Evolutionary conservation across 2,329 filamentous ascomycete genomes (phyloP), one percentile per base, ranked within the genome.

Genomic region (Chaetomium globosum): DNA sequence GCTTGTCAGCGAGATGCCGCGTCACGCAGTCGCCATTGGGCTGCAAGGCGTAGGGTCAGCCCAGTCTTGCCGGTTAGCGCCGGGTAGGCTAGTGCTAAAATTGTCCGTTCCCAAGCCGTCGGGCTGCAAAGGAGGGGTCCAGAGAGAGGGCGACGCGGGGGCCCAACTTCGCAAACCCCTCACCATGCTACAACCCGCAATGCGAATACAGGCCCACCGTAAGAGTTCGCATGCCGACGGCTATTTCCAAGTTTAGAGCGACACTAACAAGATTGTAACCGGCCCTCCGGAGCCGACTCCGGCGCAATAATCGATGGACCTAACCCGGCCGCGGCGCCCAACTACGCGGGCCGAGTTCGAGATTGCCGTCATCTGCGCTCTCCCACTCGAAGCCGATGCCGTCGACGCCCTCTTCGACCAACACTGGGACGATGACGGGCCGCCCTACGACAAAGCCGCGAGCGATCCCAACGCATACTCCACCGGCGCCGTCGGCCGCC

Each of bases 341-440:
- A 26, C 59, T 33, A 55, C 62, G 48, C 62, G 59, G 46, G 30
- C 61, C 55, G 54, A 46, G 36, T 65, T 67, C 39, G 30, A 64
- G 28, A 61, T 67, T 48, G 65, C 65, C 36, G 33, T 67, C 39
- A 59, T 67, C 59, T 67, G 62, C n/a, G 62, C 62, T 51, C 65
- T 67, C 16, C 21, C 53, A 1, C 43, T 52, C 23, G 60, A 66
- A 39, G 60, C 61, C 56, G 60, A 63, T 10, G 60, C 64, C 33
- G 33, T 36, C 54, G 61, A 52, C 31, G 57, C 58, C 36, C 54
- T 67, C 39, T 61, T 67, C 59, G 51, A 65, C 43, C 33, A 53
- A 46, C 21, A 53, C 26, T 67, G 59, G 59, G 65, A 65, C 49
- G 61, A 66, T 39, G 30, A 49, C 33, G 61, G 46, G 10, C 61